Percentiles rank a stretch among this genome's conserved stretches.
These are phyloP conservation scores for Hypoxylon subgilvum DNA, from an alignment of 495 filamentous ascomycete species.

Conservation along the genomic window DNA sequence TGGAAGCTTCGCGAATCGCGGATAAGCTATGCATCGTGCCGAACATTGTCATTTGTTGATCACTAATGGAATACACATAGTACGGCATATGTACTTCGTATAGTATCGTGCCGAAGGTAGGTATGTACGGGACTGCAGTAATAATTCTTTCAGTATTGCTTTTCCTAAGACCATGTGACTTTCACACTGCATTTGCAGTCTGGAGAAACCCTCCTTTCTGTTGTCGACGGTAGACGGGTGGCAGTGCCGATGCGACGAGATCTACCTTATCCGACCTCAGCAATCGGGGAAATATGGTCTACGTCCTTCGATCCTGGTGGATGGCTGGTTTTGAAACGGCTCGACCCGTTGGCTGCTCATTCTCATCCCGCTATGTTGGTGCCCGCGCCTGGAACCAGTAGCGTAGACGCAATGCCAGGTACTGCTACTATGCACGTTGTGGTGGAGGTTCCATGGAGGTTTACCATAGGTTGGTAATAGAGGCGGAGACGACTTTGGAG, in stretches of 20 bases:
- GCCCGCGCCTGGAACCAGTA: slow-evolving; percentile 26
- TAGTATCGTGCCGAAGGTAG: too few species aligned
- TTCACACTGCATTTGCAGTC: slow-evolving; percentile 11
- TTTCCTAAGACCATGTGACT: slow-evolving; percentile 32
- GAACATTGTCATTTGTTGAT: slow-evolving; percentile 8
- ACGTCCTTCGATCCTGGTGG: slow-evolving; percentile 31
- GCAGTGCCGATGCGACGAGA: slow-evolving; percentile 38
- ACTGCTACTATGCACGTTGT: slow-evolving; percentile 32
- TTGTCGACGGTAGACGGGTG: slow-evolving; percentile 23
- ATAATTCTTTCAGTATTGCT: too few species aligned
- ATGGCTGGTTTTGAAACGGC: slow-evolving; percentile 29
- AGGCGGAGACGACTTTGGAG: slow-evolving; percentile 30
- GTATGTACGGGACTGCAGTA: too few species aligned
- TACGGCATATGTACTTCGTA: background rate
- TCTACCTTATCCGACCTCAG: slow-evolving; percentile 32
- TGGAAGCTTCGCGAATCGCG: slow-evolving; percentile 22
- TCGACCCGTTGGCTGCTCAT: slow-evolving; percentile 37
- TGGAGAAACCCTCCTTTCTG: slow-evolving; percentile 11
- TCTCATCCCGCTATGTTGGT: slow-evolving; percentile 26
- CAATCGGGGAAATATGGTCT: slow-evolving; percentile 34
- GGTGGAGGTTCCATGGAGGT: slow-evolving; percentile 16
- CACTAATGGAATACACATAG: slow-evolving; percentile 1
- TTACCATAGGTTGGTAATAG: too few species aligned
- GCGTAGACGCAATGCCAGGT: slow-evolving; percentile 37
- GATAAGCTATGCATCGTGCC: background rate